Base-by-base conservation (phyloP, 257 asterid species). In the Penstemon newberryi region DNA sequence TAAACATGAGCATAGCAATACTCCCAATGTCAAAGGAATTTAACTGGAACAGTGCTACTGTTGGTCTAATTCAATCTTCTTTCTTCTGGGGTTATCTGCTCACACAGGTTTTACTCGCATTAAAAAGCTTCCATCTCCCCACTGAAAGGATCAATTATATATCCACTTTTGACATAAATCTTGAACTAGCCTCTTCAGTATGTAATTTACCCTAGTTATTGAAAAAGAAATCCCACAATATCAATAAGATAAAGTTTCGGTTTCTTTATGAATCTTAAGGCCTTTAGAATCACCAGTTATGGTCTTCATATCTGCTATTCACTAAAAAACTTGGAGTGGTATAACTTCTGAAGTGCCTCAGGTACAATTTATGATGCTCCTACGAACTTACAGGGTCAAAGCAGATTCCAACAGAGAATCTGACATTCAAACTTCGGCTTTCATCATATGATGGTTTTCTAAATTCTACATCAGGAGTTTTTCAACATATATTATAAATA, bases 1-100 rank as follows among this genome's bases (percentile, higher is more conserved):
- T 94, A 79, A 94, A 94, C 77, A 91, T 91, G 99, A 94, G 99
- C 81, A 89, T 94, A 75, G 99, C 99, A 38, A 91, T 94, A 79
- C 96, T 94, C 74, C 97, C 97, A 5, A 91, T 94, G 99, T 89
- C 99, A 42, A 89, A 94, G 89, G 96, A 94, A 75, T 94, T 81
- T 83, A 87, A 89, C 73, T 94, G 99, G 99, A 89, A 86, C 79
- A 94, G 91, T 74, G 88, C 99, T 43, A 93, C 99, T 12, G 99
- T 94, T 78, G 99, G 99, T 58, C 86, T 94, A 51, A 94, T 91
- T 71, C 99, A 94, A 77, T 94, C 99, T 42, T 94, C 97, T 56
- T 94, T 93, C 83, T 94, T 94, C 91, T 94, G 99, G 99, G 99
- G 99, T 72, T 94, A 94, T 78, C 86, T 94, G 75, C 91, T 94